Conservation (phyloP, 1,139 yeast genomes). For the Protomyces macrosporus region DNA sequence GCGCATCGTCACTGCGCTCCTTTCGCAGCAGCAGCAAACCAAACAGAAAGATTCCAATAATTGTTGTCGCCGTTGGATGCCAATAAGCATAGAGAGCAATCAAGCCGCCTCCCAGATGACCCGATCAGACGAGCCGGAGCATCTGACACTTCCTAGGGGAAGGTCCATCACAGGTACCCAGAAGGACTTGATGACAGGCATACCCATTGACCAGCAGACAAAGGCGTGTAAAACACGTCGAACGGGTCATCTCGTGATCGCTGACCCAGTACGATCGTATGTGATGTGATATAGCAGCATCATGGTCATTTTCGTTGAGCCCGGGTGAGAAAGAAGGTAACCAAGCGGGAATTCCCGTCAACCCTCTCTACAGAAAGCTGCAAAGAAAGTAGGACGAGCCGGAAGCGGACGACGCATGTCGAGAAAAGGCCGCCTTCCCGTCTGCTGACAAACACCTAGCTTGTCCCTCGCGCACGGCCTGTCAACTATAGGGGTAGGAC, state of each 20-base stretch:
- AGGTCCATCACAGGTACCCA: not conserved
- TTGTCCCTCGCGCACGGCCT: not conserved
- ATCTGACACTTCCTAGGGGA: not conserved
- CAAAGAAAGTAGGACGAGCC: not conserved
- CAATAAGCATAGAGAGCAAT: not conserved
- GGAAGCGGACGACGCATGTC: constrained; percentile 2
- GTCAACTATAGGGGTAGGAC: no score
- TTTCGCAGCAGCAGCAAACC: not conserved
- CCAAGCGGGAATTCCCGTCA: not conserved
- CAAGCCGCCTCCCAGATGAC: not conserved
- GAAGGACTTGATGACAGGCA: not conserved
- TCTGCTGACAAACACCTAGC: not conserved
- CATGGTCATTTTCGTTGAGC: not conserved
- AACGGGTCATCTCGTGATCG: not conserved
- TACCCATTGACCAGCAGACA: not conserved
- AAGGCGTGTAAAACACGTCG: not conserved
- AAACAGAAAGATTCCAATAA: not conserved
- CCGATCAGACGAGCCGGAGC: not conserved
- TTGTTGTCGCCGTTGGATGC: not conserved
- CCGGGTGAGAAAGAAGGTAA: not conserved
- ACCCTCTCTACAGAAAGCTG: no score
- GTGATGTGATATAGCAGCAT: not conserved
- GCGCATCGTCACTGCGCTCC: not conserved
- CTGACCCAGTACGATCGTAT: not conserved
- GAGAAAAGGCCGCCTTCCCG: not conserved